Evolutionary conservation across 108 stramenopile species (phyloP).

Genomic region (Conticribra weissflogii): DNA sequence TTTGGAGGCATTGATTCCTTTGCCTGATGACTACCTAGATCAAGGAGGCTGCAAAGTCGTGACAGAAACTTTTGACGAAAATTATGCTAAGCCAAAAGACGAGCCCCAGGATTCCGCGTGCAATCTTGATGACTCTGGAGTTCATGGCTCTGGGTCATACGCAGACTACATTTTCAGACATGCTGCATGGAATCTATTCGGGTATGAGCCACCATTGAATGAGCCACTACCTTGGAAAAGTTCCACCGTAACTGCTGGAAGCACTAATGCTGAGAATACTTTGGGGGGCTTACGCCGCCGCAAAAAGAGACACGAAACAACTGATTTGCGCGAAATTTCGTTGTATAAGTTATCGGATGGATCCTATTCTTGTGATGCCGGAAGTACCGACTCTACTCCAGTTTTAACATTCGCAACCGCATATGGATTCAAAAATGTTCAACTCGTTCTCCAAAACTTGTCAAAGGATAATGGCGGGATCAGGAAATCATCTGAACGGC

Average conservation of each 20-base stretch:
- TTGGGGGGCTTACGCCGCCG: conserved; percentile 32
- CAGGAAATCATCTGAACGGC: conserved; percentile 1
- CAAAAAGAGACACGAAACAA: conserved; percentile 49
- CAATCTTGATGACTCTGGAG: conserved; percentile 22
- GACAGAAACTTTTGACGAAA: too few species aligned
- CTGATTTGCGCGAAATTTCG: conserved; percentile 62
- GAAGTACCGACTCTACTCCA: conserved; percentile 18
- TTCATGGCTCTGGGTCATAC: conserved; percentile 76
- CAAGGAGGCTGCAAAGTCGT: background rate
- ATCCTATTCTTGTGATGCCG: conserved; percentile 40
- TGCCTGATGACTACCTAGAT: too few species aligned
- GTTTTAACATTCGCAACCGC: conserved; percentile 92
- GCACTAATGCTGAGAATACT: conserved; percentile 14
- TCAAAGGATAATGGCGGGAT: conserved; percentile 17
- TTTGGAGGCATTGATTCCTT: too few species aligned
- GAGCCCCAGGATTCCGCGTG: too few species aligned
- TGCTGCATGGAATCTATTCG: conserved; percentile 71
- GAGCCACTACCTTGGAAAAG: conserved; percentile 59
- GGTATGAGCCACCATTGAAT: conserved; percentile 31
- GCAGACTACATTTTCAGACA: conserved; percentile 81
- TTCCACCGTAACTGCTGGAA: conserved; percentile 12
- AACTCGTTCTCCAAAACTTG: conserved; percentile 76
- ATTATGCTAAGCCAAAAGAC: too few species aligned
- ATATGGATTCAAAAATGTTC: conserved; percentile 97
- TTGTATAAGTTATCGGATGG: conserved; percentile 65